Evolutionary conservation across 176 grass and related monocot species (phyloP).

Genomic region (Musa troglodytarum): DNA sequence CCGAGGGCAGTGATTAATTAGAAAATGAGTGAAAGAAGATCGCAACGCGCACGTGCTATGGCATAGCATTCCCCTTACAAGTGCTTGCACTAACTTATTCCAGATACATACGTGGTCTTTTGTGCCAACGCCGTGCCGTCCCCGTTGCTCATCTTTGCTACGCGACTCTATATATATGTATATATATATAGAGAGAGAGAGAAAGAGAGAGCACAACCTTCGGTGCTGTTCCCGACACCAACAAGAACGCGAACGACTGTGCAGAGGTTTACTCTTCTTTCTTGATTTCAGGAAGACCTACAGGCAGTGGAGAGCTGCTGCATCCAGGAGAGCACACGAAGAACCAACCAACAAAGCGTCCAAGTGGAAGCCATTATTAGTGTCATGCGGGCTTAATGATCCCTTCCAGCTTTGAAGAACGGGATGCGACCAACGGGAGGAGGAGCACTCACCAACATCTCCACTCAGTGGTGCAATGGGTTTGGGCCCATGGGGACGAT

Average conservation of each 20-base stretch:
- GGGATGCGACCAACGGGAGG: too few relatives aligned
- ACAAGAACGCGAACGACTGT: neutral
- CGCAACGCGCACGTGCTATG: too few relatives aligned
- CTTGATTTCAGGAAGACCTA: neutral
- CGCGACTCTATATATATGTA: too few relatives aligned
- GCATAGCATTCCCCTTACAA: too few relatives aligned
- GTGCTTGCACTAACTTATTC: too few relatives aligned
- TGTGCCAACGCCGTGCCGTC: constrained; percentile 35
- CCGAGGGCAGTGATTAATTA: too few relatives aligned
- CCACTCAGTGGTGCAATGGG: constrained; percentile 62
- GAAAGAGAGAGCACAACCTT: neutral
- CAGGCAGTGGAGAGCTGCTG: neutral
- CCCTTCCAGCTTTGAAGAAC: neutral
- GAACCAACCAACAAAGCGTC: too few relatives aligned
- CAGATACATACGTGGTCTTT: neutral
- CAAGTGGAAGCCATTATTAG: too few relatives aligned
- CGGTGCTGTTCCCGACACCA: neutral
- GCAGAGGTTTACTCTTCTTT: neutral
- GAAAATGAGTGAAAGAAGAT: too few relatives aligned
- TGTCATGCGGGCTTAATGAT: too few relatives aligned
- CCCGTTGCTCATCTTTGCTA: constrained; percentile 18
- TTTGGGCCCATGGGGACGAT: constrained; percentile 62
- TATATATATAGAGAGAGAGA: too few relatives aligned
- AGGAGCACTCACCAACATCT: neutral
- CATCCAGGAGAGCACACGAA: too few relatives aligned